A percentile compares a stretch with the other conserved stretches of the same genome.
Conservation (phyloP, 2,329 filamentous ascomycete species). For the Fusarium setosum region DNA sequence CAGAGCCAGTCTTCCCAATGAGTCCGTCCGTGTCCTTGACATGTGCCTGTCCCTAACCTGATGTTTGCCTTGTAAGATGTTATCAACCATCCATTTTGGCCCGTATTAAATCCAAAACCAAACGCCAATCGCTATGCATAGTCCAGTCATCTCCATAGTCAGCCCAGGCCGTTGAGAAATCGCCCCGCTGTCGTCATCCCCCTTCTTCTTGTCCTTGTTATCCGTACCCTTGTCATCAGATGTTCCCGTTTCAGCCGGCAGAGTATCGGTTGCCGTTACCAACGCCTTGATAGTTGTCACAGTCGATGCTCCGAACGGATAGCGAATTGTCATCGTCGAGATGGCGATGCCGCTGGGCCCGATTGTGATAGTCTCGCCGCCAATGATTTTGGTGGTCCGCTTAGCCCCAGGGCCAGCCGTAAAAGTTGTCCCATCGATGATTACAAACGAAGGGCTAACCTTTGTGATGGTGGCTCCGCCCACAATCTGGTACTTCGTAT, state of each 20-base stretch:
- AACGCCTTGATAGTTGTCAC: slow-evolving; percentile 54
- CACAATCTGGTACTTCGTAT: slow-evolving; percentile 58
- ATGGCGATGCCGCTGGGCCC: slow-evolving; percentile 62
- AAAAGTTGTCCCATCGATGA: slow-evolving; percentile 63
- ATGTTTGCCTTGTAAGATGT: background rate
- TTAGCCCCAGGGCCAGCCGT: slow-evolving; percentile 59
- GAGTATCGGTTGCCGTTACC: slow-evolving; percentile 33
- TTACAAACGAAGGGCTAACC: slow-evolving; percentile 58
- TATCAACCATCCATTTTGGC: background rate
- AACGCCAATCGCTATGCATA: slow-evolving; percentile 56
- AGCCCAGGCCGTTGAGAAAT: slow-evolving; percentile 17
- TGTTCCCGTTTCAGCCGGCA: slow-evolving; percentile 44
- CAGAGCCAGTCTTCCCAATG: background rate
- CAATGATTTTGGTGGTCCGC: slow-evolving; percentile 58
- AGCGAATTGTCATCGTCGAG: slow-evolving; percentile 56
- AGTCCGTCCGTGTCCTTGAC: background rate
- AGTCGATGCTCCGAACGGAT: slow-evolving; percentile 58
- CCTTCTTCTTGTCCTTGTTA: slow-evolving; percentile 37
- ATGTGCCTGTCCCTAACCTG: background rate
- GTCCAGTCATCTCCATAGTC: slow-evolving; percentile 32
- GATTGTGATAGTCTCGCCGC: slow-evolving; percentile 63
- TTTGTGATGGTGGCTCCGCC: slow-evolving; percentile 65
- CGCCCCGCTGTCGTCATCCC: slow-evolving; percentile 38
- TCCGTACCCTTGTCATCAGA: slow-evolving; percentile 12
- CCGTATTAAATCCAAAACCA: slow-evolving; percentile 47